A percentile compares a stretch with the other conserved stretches of the same genome.
Evolutionary conservation across 768 basidiomycete genomes (phyloP).

Genomic region (Hygrophorus russula): DNA sequence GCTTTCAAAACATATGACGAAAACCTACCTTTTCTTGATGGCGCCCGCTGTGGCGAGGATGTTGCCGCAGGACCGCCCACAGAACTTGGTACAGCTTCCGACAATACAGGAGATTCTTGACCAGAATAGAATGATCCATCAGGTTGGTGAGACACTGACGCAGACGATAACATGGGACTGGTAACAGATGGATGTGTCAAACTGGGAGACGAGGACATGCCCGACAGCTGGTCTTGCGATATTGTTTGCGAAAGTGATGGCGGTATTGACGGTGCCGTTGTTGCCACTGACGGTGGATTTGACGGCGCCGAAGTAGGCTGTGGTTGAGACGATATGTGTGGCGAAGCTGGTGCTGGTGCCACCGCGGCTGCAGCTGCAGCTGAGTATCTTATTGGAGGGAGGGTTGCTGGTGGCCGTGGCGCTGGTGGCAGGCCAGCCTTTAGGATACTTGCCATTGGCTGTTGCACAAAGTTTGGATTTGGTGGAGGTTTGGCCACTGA

Average conservation of each 20-base stretch:
- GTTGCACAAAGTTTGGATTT: constrained; percentile 70
- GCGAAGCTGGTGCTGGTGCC: constrained; percentile 18
- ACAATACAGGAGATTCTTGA: constrained; percentile 62
- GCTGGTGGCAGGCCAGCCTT: constrained; percentile 61
- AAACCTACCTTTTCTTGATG: constrained; percentile 36
- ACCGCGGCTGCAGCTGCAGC: constrained; percentile 73
- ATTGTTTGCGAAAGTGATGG: constrained; percentile 20
- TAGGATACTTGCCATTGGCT: constrained; percentile 64
- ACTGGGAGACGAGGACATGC: constrained; percentile 61
- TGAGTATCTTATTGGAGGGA: constrained; percentile 83
- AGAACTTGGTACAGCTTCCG: constrained; percentile 44
- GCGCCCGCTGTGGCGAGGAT: constrained; percentile 46
- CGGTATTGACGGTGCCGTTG: constrained; percentile 30
- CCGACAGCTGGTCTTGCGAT: constrained; percentile 29
- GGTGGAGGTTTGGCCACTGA: constrained; percentile 59
- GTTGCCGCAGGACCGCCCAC: constrained; percentile 36
- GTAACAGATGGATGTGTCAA: constrained; percentile 77
- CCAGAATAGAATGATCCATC: constrained; percentile 62
- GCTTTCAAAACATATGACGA: neutral
- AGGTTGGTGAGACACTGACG: constrained; percentile 53
- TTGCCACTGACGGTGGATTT: constrained; percentile 22
- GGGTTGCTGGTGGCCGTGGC: constrained; percentile 40
- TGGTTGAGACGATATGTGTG: constrained; percentile 14
- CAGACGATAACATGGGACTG: constrained; percentile 72
- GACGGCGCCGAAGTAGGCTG: constrained; percentile 18